Conservation (phyloP, 2,329 filamentous ascomycete species). For the Scortechinia acanthostroma region DNA sequence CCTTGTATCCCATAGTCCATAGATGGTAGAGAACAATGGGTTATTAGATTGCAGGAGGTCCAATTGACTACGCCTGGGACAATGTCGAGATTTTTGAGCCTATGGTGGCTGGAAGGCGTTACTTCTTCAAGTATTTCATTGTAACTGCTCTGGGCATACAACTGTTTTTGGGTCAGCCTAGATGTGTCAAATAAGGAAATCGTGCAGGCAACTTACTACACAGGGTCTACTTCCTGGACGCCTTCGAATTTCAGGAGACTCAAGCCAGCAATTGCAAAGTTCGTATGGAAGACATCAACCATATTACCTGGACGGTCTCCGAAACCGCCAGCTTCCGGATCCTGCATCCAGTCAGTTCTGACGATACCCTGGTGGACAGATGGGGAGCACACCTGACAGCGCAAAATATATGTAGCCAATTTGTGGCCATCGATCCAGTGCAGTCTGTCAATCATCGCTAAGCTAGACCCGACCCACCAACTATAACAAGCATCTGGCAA, state of each 20-base stretch:
- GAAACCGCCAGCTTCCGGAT: slow-evolving; percentile 75
- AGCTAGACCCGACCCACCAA: slow-evolving; percentile 93
- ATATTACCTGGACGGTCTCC: slow-evolving; percentile 86
- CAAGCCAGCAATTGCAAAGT: slow-evolving; percentile 81
- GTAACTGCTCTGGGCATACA: neutral
- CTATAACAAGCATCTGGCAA: slow-evolving; percentile 95
- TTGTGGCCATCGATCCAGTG: slow-evolving; percentile 89
- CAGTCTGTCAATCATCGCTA: slow-evolving; percentile 78
- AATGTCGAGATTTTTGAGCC: too few relatives aligned
- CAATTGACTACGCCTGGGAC: neutral
- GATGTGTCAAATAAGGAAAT: slow-evolving; percentile 53
- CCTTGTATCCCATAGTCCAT: slow-evolving; percentile 65
- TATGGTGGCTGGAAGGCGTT: too few relatives aligned
- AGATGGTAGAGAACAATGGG: slow-evolving; percentile 41
- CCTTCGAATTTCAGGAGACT: slow-evolving; percentile 75
- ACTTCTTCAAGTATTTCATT: neutral
- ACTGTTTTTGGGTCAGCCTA: neutral
- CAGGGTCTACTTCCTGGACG: slow-evolving; percentile 74
- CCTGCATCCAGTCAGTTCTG: slow-evolving; percentile 48
- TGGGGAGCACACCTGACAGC: slow-evolving; percentile 37
- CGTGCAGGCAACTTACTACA: slow-evolving; percentile 73
- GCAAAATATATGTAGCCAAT: slow-evolving; percentile 74
- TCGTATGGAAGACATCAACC: slow-evolving; percentile 95
- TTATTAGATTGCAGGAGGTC: slow-evolving; percentile 29
- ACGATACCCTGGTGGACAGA: too few relatives aligned